Base-by-base conservation (phyloP, 306 rosid genomes). In the Acacia confusa region DNA sequence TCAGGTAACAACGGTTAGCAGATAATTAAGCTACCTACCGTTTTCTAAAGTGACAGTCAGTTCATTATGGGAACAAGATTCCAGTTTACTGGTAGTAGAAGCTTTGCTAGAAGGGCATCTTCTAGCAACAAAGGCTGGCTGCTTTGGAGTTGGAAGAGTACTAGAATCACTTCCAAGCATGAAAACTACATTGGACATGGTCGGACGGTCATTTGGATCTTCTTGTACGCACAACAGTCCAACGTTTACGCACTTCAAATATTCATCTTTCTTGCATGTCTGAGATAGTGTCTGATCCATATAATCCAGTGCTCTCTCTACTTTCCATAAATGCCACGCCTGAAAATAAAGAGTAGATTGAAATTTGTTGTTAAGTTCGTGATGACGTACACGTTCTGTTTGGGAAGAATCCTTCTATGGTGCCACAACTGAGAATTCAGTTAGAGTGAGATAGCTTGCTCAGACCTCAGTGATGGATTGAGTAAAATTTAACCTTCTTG, bases 291-390 rank as follows among this genome's bases (percentile, higher is more conserved):
- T 87, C 57, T 84, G 69, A 45, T 92, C 93, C 72, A 89, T 80
- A 81, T 89, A 88, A 45, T 88, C 89, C 72, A 85, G n/a, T 72
- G 85, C 85, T 78, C 82, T 92, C 1, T 85, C 88, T 85, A 79
- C 89, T 86, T 87, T 91, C 95, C 94, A 88, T 45, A 87, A 80
- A 73, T 89, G 88, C 94, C 97, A 92, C 83, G 92, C 87, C 97
- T 92, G 82, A 36, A 57, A 84, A 36, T 28, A 4, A 70, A 74
- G 55, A 20, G 58, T 69, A 57, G 11, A 50, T 17, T 63, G 67
- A 43, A 38, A 76, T 63, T 30, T 64, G 71, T 55, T 13, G 36
- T 41, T 11, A 30, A 24, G 60, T 52, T 61, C 4, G 57, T 25
- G 58, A 74, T 61, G 34, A 20, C 3, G 68, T 68, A 20, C 11